Conservation (phyloP, 2,329 filamentous ascomycete genomes). For the Allantophomopsis cytisporea region DNA sequence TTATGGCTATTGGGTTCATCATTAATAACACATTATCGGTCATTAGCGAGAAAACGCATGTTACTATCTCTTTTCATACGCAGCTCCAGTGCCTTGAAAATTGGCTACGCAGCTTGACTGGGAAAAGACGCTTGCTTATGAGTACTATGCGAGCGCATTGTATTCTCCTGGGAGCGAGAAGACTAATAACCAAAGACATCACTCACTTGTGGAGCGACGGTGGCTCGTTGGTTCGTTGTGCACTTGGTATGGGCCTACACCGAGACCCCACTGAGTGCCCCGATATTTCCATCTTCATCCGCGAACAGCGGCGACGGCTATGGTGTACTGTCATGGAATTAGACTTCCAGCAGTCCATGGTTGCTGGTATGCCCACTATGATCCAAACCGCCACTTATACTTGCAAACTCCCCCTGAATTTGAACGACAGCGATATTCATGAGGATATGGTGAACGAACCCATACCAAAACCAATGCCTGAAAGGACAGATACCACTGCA, state of each 20-base stretch:
- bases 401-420: too few species aligned
- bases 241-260: conserved; percentile 39
- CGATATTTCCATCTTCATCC: conserved; percentile 28
- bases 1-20: conserved; percentile 1
- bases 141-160: conserved; percentile 26
- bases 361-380: conserved; percentile 26
- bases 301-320: conserved; percentile 37
- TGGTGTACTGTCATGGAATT: conserved; percentile 41
- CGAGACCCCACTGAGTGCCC: conserved; percentile 35
- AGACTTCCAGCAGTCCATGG: conserved; percentile 31
- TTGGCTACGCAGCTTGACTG: neutral
- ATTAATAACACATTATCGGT: neutral
- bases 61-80: neutral
- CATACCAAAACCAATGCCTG: too few species aligned
- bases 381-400: too few species aligned
- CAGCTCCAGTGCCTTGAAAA: neutral
- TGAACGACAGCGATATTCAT: too few species aligned
- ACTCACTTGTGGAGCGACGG: conserved; percentile 34
- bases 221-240: too few species aligned
- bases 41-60: conserved; percentile 6
- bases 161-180: conserved; percentile 29
- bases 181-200: conserved; percentile 32
- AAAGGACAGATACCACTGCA: too few species aligned
- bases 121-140: neutral
- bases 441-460: too few species aligned